phyloP scores from a whole-genome alignment of 768 basidiomycete species.

The Leccinum arenicola region DNA sequence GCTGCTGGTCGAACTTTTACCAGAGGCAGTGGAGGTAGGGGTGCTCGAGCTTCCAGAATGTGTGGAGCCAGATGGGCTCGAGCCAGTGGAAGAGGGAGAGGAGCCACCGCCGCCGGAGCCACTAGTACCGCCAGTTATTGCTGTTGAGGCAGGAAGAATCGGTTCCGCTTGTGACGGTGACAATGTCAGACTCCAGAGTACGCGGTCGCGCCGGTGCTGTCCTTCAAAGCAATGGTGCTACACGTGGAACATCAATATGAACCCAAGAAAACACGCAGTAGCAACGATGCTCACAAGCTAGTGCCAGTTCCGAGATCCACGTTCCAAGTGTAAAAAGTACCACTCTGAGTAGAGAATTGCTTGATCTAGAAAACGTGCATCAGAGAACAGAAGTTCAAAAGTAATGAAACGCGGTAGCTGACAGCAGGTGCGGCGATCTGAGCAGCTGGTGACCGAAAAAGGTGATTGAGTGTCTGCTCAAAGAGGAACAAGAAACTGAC shows the following conservation, averaged over 20 bases:
- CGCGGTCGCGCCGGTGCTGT: conserved; percentile 49
- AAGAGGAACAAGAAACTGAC: conserved; percentile 1
- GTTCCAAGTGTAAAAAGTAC: conserved; percentile 49
- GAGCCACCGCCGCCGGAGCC: neutral
- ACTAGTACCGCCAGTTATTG: conserved; percentile 2
- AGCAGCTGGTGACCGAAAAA: conserved; percentile 40
- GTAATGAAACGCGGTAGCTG: conserved; percentile 13
- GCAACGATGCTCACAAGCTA: conserved; percentile 37
- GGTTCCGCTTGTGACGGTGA: conserved; percentile 40
- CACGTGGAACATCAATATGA: neutral
- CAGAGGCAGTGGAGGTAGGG: conserved; percentile 20
- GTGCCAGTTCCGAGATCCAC: conserved; percentile 47
- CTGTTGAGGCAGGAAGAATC: conserved; percentile 32
- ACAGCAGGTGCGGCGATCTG: conserved; percentile 54
- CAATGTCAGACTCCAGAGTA: conserved; percentile 54
- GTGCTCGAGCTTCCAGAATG: conserved; percentile 2
- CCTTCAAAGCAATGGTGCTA: conserved; percentile 59
- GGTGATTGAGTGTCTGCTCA: neutral
- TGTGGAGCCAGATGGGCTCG: neutral
- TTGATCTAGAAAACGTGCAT: conserved; percentile 42
- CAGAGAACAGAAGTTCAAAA: neutral
- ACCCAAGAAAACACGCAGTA: neutral
- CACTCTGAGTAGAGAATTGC: conserved; percentile 47
- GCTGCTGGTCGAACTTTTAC: conserved; percentile 23
- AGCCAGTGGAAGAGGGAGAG: conserved; percentile 2